These are phyloP conservation scores for Sparassis latifolia DNA, from an alignment of 1,284 basidiomycete species.

Conservation along the genomic window DNA sequence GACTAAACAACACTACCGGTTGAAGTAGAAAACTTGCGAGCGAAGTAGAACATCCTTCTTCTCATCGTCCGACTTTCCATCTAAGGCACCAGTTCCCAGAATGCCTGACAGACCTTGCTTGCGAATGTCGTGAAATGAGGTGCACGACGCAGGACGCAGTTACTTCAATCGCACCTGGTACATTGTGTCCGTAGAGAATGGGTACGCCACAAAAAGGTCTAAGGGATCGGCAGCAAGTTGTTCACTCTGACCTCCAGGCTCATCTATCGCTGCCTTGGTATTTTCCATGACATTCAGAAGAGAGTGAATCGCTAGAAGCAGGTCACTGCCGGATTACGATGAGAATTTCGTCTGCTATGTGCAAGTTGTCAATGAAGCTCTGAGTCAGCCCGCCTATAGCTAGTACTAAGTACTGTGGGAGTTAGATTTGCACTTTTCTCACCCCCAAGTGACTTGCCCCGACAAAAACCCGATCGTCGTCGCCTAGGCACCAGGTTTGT, in stretches of 20 bases:
- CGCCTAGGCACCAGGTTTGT: no score
- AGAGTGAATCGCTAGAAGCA: no score
- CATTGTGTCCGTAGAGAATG: conserved; percentile 3
- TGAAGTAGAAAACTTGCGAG: conserved; percentile 67
- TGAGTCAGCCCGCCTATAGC: no score
- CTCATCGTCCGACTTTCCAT: conserved; percentile 33
- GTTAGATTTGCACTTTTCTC: no score
- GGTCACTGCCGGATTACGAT: no score
- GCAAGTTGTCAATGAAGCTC: no score
- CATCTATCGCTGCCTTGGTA: no score
- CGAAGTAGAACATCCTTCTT: conserved; percentile 42
- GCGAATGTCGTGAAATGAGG: background rate
- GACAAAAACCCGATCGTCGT: no score
- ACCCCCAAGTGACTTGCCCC: no score
- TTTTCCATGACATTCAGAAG: no score
- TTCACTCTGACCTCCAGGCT: background rate
- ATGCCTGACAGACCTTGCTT: conserved; percentile 65
- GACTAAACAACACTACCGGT: conserved; percentile 35
- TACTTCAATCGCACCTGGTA: conserved; percentile 2
- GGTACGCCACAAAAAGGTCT: conserved; percentile 1
- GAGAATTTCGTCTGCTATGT: no score
- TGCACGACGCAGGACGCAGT: background rate
- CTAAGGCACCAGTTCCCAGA: conserved; percentile 34
- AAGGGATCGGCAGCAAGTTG: background rate
- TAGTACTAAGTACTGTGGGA: no score